Evolutionary conservation across 768 basidiomycete genomes (phyloP), one percentile per base, ranked within the genome.

Genomic region (Russula sp.): DNA sequence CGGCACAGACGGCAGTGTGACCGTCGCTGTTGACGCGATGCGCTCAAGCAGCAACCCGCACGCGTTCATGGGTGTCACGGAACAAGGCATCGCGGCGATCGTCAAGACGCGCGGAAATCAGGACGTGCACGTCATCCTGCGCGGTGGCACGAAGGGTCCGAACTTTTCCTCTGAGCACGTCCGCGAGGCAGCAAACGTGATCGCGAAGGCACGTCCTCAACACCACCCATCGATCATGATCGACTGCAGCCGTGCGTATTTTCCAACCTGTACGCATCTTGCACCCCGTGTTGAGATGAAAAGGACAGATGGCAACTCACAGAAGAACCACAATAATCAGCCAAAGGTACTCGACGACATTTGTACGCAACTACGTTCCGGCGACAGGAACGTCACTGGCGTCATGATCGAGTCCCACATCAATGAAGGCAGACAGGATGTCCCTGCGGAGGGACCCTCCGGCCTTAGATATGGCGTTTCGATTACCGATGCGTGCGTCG

Each of bases 371-470:
- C 82, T 98, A 57, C 74, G 72, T 7, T 80, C 81, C 7, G 92
- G 92, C 32, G 76, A 84, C 64, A 78, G 73, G 60, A 78, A 80
- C 68, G 88, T 99, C 74, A 91, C 91, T 5, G 96, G 96, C 49
- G 93, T 98, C 60, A 98, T 99, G 96, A 83, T 99, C 71, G 96
- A 99, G 76, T 90, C 88, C 13, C 89, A 98, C 73, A 86, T 99
- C 74, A 87, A 90, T 70, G 88, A 86, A 53, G 96, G 96, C 20
- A 78, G 86, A 62, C 96, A 99, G 76, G 89, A 93, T 67, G 89
- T 96, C 14, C 94, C 96, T 18, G 65, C 70, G 11, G 73, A 72
- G 65, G 89, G 93, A 7, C 86, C 88, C 0, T 66, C 75, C 18
- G 81, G 71, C 9, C 80, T 94, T 67, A 91, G 88, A 73, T 77